Base-by-base conservation (phyloP, 2,329 filamentous ascomycete genomes). In the Mycogone perniciosa region DNA sequence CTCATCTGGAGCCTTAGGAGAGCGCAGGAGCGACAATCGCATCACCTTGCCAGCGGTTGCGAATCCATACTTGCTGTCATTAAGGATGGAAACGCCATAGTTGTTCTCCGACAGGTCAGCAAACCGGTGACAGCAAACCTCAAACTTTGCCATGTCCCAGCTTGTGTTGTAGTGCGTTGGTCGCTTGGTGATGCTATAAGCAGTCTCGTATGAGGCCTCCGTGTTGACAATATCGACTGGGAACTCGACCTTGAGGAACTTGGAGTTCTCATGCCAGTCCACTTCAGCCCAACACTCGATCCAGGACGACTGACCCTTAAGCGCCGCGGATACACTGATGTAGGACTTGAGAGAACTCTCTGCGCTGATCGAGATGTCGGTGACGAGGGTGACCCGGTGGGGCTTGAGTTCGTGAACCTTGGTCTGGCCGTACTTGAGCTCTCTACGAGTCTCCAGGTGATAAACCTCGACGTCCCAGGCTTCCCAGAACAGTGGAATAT, bases 161-260 rank as follows among this genome's bases (percentile, higher is more conserved):
- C 81, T 79, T 3, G 93, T 99, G 72, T 99, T 99, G 79, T 96
- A 97, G 71, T 99, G 93, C 0, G 93, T 99, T 2, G 93, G 92
- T 31, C 93, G 82, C 59, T 83, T 83, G 56, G 93, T 85, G 59
- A 96, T 82, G 59, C 92, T 92, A 63, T 89, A 97, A 62, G 96
- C 91, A 6, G 89, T 95, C 69, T 99, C 93, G 67, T 99, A 99
- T 9, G 84, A 88, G 31, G 93, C 93, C 69, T 96, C 90, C 0
- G 86, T 95, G 69, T 92, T 96, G 59, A 84, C 81, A 56, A 97
- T 79, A 62, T 95, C 86, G 56, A 96, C 91, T 0, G 93, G 92
- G 71, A 99, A 99, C 67, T 99, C 93, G 46, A 97, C 92, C 76
- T 99, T 99, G 64, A 99, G 80, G 76, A 97, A 97, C 65, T 93